Conservation (phyloP, 352 stramenopile species). For the Phytopythium kandeliae region DNA sequence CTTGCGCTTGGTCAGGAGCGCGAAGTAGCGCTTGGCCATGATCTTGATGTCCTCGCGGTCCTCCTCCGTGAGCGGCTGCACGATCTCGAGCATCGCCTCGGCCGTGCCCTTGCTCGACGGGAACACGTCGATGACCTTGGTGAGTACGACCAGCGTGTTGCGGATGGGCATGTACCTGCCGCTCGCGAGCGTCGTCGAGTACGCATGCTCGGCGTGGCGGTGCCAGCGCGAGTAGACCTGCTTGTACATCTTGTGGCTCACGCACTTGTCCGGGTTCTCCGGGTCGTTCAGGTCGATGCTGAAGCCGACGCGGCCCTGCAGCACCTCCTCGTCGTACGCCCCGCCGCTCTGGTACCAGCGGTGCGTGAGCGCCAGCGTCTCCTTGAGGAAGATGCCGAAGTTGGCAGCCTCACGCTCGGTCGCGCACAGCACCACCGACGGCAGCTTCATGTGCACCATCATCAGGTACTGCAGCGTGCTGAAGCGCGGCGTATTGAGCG, state of each 20-base stretch:
- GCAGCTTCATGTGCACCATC: slow-evolving; percentile 72
- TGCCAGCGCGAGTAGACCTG: slow-evolving; percentile 72
- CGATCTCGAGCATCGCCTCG: slow-evolving; percentile 54
- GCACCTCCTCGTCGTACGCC: slow-evolving; percentile 75
- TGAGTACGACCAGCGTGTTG: slow-evolving; percentile 83
- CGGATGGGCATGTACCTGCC: slow-evolving; percentile 83
- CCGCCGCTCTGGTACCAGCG: slow-evolving; percentile 77
- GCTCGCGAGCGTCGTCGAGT: slow-evolving; percentile 48
- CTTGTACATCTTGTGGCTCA: slow-evolving; percentile 75
- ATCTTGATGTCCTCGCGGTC: slow-evolving; percentile 87
- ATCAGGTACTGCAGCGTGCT: slow-evolving; percentile 80
- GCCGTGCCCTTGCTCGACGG: slow-evolving; percentile 51
- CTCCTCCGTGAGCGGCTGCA: slow-evolving; percentile 71
- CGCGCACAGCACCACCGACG: slow-evolving; percentile 70
- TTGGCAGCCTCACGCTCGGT: slow-evolving; percentile 83
- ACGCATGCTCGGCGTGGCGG: slow-evolving; percentile 59
- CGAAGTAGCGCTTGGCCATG: slow-evolving; percentile 85
- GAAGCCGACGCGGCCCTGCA: slow-evolving; percentile 69
- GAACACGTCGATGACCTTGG: slow-evolving; percentile 87
- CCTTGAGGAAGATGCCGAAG: slow-evolving; percentile 84
- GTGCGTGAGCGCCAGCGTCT: slow-evolving; percentile 60
- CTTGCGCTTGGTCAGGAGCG: slow-evolving; percentile 76
- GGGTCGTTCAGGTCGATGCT: slow-evolving; percentile 65
- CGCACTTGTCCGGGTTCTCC: slow-evolving; percentile 26
- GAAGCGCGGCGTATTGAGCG: slow-evolving; percentile 64